These are phyloP conservation scores for Heliocybe sulcata DNA, from an alignment of 1,284 basidiomycete genomes.

Conservation along the genomic window DNA sequence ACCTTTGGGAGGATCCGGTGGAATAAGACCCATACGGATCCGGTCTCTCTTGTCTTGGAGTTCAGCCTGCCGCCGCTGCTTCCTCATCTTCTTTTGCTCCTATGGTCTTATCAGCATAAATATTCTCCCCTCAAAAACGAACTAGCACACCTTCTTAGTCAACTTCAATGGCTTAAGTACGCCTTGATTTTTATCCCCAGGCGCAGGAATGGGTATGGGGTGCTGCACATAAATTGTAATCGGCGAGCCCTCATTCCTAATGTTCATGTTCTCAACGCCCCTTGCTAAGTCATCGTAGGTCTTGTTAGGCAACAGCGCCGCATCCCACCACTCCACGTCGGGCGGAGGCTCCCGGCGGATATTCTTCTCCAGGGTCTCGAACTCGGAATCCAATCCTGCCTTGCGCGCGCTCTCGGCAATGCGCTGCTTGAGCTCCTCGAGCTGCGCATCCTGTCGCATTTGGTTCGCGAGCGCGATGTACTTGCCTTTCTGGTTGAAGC, in stretches of 20 bases:
- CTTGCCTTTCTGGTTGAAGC: conserved; percentile 89
- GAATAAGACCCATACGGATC: conserved; percentile 92
- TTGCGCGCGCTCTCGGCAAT: conserved; percentile 91
- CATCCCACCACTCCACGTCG: conserved; percentile 97
- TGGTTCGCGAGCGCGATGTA: conserved; percentile 83
- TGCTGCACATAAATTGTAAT: conserved; percentile 94
- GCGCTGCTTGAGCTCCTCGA: conserved; percentile 88
- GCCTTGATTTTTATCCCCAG: conserved; percentile 76
- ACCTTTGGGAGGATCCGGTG: conserved; percentile 95
- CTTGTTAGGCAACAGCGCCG: conserved; percentile 73
- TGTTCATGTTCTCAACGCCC: conserved; percentile 51
- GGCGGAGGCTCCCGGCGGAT: conserved; percentile 85
- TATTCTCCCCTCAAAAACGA: background rate
- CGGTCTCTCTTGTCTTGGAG: conserved; percentile 93
- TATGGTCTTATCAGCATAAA: conserved; percentile 19
- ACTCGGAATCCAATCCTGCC: conserved; percentile 89
- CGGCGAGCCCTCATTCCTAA: conserved; percentile 62
- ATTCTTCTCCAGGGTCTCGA: conserved; percentile 84
- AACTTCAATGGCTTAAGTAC: conserved; percentile 80
- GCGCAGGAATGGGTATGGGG: conserved; percentile 93
- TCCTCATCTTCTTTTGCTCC: conserved; percentile 97
- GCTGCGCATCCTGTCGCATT: conserved; percentile 75
- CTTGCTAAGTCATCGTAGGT: conserved; percentile 70
- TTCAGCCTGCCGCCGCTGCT: conserved; percentile 83
- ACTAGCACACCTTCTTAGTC: conserved; percentile 65